Base-by-base conservation (phyloP, 1,139 yeast genomes). In the Geotrichum citri-aurantii region DNA sequence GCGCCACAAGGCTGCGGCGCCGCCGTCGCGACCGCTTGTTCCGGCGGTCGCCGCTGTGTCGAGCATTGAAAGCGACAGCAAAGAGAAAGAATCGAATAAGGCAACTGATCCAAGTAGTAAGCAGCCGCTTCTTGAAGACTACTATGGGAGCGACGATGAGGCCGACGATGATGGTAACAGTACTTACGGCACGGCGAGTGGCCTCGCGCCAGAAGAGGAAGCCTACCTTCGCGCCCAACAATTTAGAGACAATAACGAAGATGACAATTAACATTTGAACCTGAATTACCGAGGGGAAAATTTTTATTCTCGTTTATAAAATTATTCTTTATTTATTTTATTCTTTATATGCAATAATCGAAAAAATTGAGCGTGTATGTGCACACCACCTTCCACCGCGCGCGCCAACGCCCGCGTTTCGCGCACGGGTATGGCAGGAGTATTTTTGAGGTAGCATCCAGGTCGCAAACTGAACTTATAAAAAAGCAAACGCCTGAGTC, bases 131-230 rank as follows among this genome's bases (percentile, higher is more conserved):
- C 33, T 49, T 24, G 56, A 58, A 21, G 59, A 54, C 6, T 47
- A 48, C 31, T 55, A 53, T 7, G 58, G 26, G 19, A 50, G 51
- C 17, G 56, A 46, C 29, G 50, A 55, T 12, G 50, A 49, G 21
- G 62, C 48, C 7, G 56, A 48, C 11, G 57, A 59, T 26, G 57
- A 47, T 2, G 44, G 52, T 44, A 24, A 40, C 11, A 17, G 19
- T 17, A 7, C 2, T n/a, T 29, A 44, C 17, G 19, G 29, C 26
- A 31, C 8, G 1, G 52, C 31, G 6, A 49, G 52, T 23, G 55
- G 31, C 5, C 42, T 46, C 7, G 61, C 59, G 21, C 59, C 59
- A 6, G 59, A 56, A 44, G 59, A 56, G 33, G 59, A 52, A 24
- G 59, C 31, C 26, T 56, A 52, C 37, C 10, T 48, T 52, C 31